Base-by-base conservation (phyloP, 176 grass and related monocot genomes). In the Bothriochloa decipiens region DNA sequence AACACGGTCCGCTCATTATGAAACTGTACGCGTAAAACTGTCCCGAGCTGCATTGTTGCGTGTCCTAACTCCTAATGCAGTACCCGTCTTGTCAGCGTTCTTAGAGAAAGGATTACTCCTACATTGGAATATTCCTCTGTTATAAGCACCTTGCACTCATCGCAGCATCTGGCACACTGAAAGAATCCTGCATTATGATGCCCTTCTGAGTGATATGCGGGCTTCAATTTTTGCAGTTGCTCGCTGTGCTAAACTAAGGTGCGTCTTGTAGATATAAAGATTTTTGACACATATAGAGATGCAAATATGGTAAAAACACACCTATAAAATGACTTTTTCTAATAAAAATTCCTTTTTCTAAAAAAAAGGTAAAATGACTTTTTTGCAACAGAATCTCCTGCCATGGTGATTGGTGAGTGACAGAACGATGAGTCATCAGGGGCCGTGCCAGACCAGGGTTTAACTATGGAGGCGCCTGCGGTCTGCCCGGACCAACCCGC, bases 381-480 rank as follows among this genome's bases (percentile, higher is more conserved):
- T n/a, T n/a, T n/a, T n/a, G n/a, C n/a, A n/a, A n/a, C n/a, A 65
- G 71, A 41, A 76, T 76, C 70, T 27, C 33, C 36, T 3, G 39
- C 27, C 27, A 13, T 1, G 37, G 82, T 28, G 42, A 23, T 0
- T 2, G 75, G 29, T 26, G 70, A 26, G 3, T 11, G 7, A 37
- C 22, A 61, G 7, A 14, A 47, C 14, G 11, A 66, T 11, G 39
- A 80, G 7, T 6, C 16, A 66, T 36, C 15, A 32, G 69, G 35
- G 62, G 46, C 41, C 26, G 70, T 28, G 76, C 85, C 61, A 33
- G 74, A 20, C 70, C 61, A 2, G 2, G 0, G 36, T 25, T 68
- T 86, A 36, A 49, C 66, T 60, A 27, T 45, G 77, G 33, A 11
- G 65, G 25, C n/a, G 63, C 83, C 11, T 35, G 45, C 70, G n/a